These are phyloP conservation scores for Vitis hybrid DNA, from an alignment of 177 flowering plant genomes.

Conservation along the genomic window DNA sequence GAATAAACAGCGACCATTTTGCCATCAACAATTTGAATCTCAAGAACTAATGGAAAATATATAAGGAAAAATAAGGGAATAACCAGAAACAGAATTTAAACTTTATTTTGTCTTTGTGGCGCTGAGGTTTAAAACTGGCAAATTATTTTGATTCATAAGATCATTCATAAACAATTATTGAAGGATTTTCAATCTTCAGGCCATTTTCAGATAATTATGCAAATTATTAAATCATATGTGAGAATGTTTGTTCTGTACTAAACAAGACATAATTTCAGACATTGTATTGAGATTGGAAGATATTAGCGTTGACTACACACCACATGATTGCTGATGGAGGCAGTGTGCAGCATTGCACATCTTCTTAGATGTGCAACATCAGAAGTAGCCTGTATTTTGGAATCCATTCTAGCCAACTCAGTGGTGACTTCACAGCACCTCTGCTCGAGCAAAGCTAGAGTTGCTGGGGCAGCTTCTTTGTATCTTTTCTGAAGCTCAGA, in stretches of 20 bases:
- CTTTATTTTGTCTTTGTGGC: background rate
- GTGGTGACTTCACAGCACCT: slow-evolving; percentile 74
- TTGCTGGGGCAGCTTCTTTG: slow-evolving; percentile 96
- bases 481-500: slow-evolving; percentile 91
- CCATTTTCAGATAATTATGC: background rate
- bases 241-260: background rate
- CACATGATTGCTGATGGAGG: slow-evolving; percentile 86
- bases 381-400: slow-evolving; percentile 82
- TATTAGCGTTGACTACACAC: slow-evolving; percentile 32
- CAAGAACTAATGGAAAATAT: background rate
- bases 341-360: slow-evolving; percentile 85
- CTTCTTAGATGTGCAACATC: slow-evolving; percentile 86
- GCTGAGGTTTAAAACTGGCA: background rate
- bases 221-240: background rate
- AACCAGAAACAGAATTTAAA: background rate
- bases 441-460: slow-evolving; percentile 94
- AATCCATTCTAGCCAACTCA: slow-evolving; percentile 65
- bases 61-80: background rate
- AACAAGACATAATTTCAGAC: too few species aligned
- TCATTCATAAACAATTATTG: background rate
- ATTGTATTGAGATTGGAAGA: background rate
- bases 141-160: background rate
- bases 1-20: background rate
- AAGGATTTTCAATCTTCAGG: background rate
- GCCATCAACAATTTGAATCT: background rate